Evolutionary conservation across 495 filamentous ascomycete genomes (phyloP).

Genomic region (Lasiosphaeria miniovina): DNA sequence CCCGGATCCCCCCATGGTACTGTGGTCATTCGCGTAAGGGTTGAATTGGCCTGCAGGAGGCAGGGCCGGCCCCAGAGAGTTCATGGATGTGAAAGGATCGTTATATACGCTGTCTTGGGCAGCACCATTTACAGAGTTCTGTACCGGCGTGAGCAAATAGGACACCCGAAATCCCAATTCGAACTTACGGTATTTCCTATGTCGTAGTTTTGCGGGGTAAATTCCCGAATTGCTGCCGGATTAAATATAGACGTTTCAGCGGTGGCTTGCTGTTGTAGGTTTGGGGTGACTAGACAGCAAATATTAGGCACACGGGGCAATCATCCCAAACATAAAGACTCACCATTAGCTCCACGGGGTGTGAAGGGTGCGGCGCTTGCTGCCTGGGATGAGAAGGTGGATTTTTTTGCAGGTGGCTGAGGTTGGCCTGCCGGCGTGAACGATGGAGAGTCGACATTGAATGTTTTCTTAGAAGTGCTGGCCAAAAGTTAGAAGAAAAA

Average conservation of each 20-base stretch:
- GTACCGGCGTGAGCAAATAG: conserved; percentile 8
- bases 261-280: conserved; percentile 28
- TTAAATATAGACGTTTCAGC: conserved; percentile 44
- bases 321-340: conserved; percentile 16
- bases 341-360: conserved; percentile 51
- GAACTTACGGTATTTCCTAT: conserved; percentile 58
- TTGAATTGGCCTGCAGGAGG: conserved; percentile 54
- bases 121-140: conserved; percentile 20
- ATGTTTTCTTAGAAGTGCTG: conserved; percentile 64
- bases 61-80: conserved; percentile 50
- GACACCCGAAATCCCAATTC: neutral
- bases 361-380: conserved; percentile 91
- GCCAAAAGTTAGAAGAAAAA: conserved; percentile 15
- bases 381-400: conserved; percentile 74
- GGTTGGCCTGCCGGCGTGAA: conserved; percentile 71
- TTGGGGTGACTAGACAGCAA: conserved; percentile 30
- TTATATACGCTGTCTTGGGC: conserved; percentile 32
- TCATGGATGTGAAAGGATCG: conserved; percentile 60
- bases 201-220: conserved; percentile 76
- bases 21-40: conserved; percentile 62
- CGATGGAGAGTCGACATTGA: conserved; percentile 94
- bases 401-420: conserved; percentile 51
- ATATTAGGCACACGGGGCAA: conserved; percentile 4
- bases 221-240: conserved; percentile 66
- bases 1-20: conserved; percentile 42